Conservation (phyloP, 2,329 filamentous ascomycete species). For the Pseudophaeomoniella oleicola region DNA sequence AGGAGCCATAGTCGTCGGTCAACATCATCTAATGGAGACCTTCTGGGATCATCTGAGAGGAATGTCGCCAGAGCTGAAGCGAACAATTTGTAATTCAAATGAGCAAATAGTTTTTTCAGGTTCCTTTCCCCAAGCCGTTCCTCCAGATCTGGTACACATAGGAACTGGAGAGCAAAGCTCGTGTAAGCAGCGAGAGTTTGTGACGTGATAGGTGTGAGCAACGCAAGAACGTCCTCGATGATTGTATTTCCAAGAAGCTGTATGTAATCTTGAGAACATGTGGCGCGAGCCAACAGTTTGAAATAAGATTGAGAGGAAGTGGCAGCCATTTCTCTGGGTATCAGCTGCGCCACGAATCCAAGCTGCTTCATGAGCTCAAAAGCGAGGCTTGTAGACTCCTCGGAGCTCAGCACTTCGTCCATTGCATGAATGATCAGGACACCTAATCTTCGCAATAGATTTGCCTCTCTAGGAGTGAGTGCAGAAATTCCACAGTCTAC, state of each 20-base stretch:
- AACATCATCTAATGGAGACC: conserved; percentile 16
- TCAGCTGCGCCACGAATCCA: conserved; percentile 20
- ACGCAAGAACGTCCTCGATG: conserved; percentile 21
- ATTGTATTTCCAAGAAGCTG: conserved; percentile 10
- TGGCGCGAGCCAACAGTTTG: conserved; percentile 17
- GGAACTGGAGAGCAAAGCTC: conserved; percentile 28
- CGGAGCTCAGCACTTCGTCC: neutral
- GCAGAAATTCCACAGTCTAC: neutral
- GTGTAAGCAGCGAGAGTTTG: conserved; percentile 29
- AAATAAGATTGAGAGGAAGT: conserved; percentile 23
- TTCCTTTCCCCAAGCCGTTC: conserved; percentile 3
- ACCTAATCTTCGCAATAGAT: neutral
- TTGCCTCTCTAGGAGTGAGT: neutral
- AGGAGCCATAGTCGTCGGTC: conserved; percentile 40
- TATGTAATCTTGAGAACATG: neutral
- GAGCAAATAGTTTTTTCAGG: neutral
- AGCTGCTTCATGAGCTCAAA: conserved; percentile 16
- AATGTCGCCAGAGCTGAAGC: conserved; percentile 21
- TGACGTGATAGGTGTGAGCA: conserved; percentile 27
- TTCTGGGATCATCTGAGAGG: conserved; percentile 14
- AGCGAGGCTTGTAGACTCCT: neutral
- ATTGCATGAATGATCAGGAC: neutral
- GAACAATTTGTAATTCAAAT: conserved; percentile 36
- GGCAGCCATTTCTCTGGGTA: conserved; percentile 25
- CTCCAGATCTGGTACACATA: conserved; percentile 28